A percentile compares a stretch with the other conserved stretches of the same genome.
Conservation (phyloP, 2,329 filamentous ascomycete species). For the Nothophaeocryptopus gaeumannii region DNA sequence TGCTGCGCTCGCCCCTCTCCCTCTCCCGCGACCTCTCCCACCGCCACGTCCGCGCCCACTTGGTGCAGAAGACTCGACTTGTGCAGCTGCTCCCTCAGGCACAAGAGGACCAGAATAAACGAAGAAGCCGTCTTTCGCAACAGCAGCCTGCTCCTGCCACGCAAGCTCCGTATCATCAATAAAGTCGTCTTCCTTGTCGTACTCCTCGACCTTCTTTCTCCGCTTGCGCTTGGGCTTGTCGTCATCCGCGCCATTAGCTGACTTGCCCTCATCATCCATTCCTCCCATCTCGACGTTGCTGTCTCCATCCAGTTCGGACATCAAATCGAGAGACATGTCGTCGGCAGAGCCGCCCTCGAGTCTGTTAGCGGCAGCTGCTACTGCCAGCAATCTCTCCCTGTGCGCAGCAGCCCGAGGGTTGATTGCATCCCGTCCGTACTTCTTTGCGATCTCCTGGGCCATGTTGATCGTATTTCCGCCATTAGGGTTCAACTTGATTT, state of each 20-base stretch:
- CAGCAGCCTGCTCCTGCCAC: slow-evolving; percentile 93
- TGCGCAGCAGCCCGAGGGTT: slow-evolving; percentile 89
- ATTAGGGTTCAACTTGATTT: slow-evolving; percentile 75
- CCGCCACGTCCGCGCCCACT: slow-evolving; percentile 27
- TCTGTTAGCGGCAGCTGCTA: slow-evolving; percentile 82
- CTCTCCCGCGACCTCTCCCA: slow-evolving; percentile 56
- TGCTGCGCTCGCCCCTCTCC: slow-evolving; percentile 48
- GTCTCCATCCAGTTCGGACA: slow-evolving; percentile 64
- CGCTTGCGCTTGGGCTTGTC: slow-evolving; percentile 75
- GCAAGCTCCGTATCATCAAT: slow-evolving; percentile 89
- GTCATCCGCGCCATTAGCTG: slow-evolving; percentile 61
- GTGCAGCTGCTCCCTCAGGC: slow-evolving; percentile 71
- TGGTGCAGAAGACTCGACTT: slow-evolving; percentile 29
- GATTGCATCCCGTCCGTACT: slow-evolving; percentile 89
- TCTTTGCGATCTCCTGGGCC: slow-evolving; percentile 85
- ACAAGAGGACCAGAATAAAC: slow-evolving; percentile 93
- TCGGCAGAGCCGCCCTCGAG: slow-evolving; percentile 73
- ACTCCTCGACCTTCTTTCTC: slow-evolving; percentile 69
- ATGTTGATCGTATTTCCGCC: slow-evolving; percentile 94
- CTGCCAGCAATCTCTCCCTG: slow-evolving; percentile 79
- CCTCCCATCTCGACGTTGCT: slow-evolving; percentile 89
- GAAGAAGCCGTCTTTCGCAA: slow-evolving; percentile 94
- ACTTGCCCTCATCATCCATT: slow-evolving; percentile 58
- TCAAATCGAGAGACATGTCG: slow-evolving; percentile 75
- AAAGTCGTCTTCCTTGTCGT: slow-evolving; percentile 66